phyloP scores from a whole-genome alignment of 306 rosid species.

The Malus asiatica region DNA sequence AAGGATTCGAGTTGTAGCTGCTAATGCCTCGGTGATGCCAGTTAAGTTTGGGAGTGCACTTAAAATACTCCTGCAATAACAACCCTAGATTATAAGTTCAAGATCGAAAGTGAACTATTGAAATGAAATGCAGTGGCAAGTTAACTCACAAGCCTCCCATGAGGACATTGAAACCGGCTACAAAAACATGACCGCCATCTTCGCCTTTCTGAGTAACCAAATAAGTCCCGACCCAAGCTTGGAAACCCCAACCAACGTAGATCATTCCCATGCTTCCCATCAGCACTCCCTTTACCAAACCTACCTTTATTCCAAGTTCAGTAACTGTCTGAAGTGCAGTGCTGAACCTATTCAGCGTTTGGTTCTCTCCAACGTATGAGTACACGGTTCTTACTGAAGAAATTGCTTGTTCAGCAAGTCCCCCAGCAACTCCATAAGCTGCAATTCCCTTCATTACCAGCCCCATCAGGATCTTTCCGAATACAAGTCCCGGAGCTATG shows the following conservation, averaged over 20 bases:
- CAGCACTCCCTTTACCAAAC: constrained; percentile 76
- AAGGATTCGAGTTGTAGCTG: constrained; percentile 55
- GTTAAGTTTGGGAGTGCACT: constrained; percentile 87
- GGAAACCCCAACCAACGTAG: constrained; percentile 85
- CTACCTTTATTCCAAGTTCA: constrained; percentile 65
- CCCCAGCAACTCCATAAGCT: constrained; percentile 82
- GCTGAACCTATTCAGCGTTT: constrained; percentile 62
- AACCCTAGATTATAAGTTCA: constrained; percentile 10
- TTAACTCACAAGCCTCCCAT: constrained; percentile 92
- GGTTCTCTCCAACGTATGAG: constrained; percentile 72
- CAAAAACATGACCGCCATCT: constrained; percentile 71
- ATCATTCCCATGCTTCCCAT: constrained; percentile 88
- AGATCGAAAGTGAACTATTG: neutral
- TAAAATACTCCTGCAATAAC: constrained; percentile 66
- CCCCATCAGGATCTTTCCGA: constrained; percentile 73
- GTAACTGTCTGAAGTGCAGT: constrained; percentile 52
- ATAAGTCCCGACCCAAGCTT: constrained; percentile 85
- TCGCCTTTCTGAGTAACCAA: constrained; percentile 62
- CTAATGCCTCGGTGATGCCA: constrained; percentile 62
- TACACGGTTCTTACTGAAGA: constrained; percentile 79
- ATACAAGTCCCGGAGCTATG: constrained; percentile 65
- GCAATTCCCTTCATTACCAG: constrained; percentile 73
- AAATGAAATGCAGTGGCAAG: neutral
- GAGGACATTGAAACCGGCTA: constrained; percentile 78
- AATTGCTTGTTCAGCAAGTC: constrained; percentile 82